These are phyloP conservation scores for Cytospora piceae DNA, from an alignment of 2,329 filamentous ascomycete genomes.

Conservation along the genomic window DNA sequence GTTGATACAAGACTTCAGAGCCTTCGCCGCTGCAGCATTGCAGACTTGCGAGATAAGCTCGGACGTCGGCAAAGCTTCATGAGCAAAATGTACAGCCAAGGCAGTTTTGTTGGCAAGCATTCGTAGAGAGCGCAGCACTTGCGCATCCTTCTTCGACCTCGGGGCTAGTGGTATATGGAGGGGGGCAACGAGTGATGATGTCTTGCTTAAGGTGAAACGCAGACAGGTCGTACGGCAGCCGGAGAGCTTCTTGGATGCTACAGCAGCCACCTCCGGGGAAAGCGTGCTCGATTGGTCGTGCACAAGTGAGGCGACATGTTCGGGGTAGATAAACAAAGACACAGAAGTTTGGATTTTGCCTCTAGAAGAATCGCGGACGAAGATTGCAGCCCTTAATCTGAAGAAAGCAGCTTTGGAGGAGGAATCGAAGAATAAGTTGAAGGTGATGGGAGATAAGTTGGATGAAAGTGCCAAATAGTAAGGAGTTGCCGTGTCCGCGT, in stretches of 20 bases:
- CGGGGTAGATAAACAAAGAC: conserved; percentile 14
- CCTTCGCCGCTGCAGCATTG: background rate
- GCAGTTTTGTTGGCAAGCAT: conserved; percentile 4
- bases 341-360: background rate
- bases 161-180: background rate
- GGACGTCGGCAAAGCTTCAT: conserved; percentile 2
- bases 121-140: background rate
- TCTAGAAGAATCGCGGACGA: background rate
- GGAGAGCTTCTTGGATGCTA: background rate
- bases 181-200: conserved; percentile 4
- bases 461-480: background rate
- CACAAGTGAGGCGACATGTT: conserved; percentile 6
- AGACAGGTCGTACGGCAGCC: conserved; percentile 6
- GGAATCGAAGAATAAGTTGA: conserved; percentile 14
- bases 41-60: background rate
- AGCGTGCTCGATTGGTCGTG: conserved; percentile 1
- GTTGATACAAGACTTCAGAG: background rate
- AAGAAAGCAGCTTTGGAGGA: conserved; percentile 3
- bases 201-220: conserved; percentile 3
- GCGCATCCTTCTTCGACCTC: background rate
- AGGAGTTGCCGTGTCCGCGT: background rate
- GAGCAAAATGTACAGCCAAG: conserved; percentile 3
- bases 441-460: background rate
- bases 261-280: background rate
- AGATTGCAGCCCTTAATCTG: conserved; percentile 1